Evolutionary conservation across 2,329 filamentous ascomycete species (phyloP).

Genomic region (Aureobasidium leucospermi): DNA sequence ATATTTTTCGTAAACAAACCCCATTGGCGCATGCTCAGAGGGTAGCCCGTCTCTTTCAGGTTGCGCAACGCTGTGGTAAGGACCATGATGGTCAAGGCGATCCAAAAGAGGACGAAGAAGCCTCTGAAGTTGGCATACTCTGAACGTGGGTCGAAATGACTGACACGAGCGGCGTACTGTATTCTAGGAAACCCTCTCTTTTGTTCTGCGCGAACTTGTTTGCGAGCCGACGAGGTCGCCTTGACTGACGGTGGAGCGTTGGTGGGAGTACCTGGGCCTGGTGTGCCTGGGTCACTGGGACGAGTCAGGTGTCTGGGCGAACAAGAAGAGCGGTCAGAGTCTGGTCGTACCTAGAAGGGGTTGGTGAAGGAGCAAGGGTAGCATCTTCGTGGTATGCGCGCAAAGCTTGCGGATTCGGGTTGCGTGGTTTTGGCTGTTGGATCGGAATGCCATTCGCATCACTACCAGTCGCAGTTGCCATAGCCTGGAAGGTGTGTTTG

Average conservation of each 20-base stretch:
- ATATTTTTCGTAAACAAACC: conserved; percentile 79
- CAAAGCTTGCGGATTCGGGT: conserved; percentile 19
- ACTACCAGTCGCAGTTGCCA: conserved; percentile 7
- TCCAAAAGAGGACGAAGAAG: conserved; percentile 98
- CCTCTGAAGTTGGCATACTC: conserved; percentile 92
- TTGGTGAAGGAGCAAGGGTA: not conserved
- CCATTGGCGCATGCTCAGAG: conserved; percentile 82
- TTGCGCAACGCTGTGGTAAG: conserved; percentile 90
- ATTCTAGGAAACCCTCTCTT: conserved; percentile 84
- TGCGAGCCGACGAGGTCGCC: conserved; percentile 76
- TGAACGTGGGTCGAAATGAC: conserved; percentile 88
- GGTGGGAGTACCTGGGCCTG: conserved; percentile 72
- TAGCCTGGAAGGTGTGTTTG: not conserved
- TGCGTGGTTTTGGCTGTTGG: conserved; percentile 23
- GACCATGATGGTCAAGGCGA: conserved; percentile 92
- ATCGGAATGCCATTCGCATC: conserved; percentile 13
- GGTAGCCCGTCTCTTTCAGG: conserved; percentile 85
- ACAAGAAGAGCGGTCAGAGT: not conserved
- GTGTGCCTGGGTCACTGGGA: conserved; percentile 55
- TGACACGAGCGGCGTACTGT: conserved; percentile 82
- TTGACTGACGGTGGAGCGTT: conserved; percentile 92
- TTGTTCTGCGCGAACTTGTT: conserved; percentile 67
- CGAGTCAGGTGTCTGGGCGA: conserved; percentile 2
- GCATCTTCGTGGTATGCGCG: conserved; percentile 17
- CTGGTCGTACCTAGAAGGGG: conserved; percentile 15